phyloP scores from a whole-genome alignment of 345 rosid genomes.

The Fremontodendron californicum region DNA sequence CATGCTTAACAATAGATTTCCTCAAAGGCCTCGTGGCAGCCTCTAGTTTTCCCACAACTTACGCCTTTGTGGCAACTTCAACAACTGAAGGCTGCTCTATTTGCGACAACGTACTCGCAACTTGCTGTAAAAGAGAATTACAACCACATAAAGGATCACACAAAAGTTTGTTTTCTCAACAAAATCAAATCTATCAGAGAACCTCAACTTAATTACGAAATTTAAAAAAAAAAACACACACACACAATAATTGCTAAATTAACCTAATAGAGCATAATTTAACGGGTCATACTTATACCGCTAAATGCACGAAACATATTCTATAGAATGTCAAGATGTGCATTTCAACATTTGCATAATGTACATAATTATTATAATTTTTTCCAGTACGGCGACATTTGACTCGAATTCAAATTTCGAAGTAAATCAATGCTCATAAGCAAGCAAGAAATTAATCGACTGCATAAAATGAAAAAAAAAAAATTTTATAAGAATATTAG shows the following conservation, averaged over 20 bases:
- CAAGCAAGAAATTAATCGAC: background rate
- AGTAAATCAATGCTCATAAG: background rate
- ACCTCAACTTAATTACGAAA: background rate
- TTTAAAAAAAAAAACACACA: too few species aligned
- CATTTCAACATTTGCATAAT: background rate
- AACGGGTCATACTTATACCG: background rate
- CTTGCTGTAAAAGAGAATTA: conserved; percentile 51
- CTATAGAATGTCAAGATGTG: background rate
- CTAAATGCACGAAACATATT: background rate
- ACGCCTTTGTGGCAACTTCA: conserved; percentile 32
- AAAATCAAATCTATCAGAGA: background rate
- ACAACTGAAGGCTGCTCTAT: conserved; percentile 56
- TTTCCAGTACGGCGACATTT: background rate
- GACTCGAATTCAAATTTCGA: background rate
- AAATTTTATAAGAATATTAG: background rate
- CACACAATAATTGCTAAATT: background rate
- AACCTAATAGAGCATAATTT: conserved; percentile 9
- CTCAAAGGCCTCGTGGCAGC: conserved; percentile 49
- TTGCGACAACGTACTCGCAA: conserved; percentile 50
- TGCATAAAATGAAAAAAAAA: background rate
- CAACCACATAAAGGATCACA: background rate
- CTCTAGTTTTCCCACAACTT: conserved; percentile 33
- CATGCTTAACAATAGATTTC: conserved; percentile 55
- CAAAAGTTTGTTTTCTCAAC: background rate
- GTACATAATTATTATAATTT: background rate